phyloP scores from a whole-genome alignment of 306 rosid genomes.

The Clitoria ternatea region DNA sequence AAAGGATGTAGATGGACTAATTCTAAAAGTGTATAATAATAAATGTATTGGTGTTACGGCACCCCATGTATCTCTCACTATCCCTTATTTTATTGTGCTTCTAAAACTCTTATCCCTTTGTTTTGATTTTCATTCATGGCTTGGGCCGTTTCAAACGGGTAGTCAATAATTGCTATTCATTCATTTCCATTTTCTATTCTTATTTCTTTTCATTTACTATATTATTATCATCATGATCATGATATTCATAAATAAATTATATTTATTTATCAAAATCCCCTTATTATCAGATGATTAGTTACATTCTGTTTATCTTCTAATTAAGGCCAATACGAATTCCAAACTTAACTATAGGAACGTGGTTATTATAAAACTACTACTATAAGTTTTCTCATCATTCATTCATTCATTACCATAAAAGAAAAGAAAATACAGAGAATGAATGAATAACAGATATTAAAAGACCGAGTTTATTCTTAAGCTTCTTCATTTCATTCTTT shows the following conservation, averaged over 20 bases:
- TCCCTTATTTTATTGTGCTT: neutral
- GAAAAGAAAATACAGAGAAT: constrained; percentile 14
- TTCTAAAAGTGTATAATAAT: neutral
- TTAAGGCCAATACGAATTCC: neutral
- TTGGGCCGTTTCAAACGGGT: neutral
- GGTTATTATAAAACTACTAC: constrained; percentile 11
- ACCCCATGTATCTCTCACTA: neutral
- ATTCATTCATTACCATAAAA: constrained; percentile 12
- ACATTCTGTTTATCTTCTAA: neutral
- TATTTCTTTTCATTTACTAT: neutral
- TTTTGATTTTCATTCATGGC: no score
- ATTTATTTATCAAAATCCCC: neutral
- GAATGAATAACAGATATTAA: constrained; percentile 9
- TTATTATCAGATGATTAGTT: neutral
- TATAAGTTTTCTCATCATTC: constrained; percentile 26
- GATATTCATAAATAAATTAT: no score
- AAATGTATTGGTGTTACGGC: neutral
- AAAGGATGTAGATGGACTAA: neutral
- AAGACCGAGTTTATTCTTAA: constrained; percentile 14
- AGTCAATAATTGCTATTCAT: neutral
- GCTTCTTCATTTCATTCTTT: constrained; percentile 33
- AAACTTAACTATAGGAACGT: neutral
- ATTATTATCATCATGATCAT: no score
- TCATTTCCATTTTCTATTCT: neutral
- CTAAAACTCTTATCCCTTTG: neutral